Conservation (phyloP, 768 basidiomycete genomes). For the Butyriboletus loyo region DNA sequence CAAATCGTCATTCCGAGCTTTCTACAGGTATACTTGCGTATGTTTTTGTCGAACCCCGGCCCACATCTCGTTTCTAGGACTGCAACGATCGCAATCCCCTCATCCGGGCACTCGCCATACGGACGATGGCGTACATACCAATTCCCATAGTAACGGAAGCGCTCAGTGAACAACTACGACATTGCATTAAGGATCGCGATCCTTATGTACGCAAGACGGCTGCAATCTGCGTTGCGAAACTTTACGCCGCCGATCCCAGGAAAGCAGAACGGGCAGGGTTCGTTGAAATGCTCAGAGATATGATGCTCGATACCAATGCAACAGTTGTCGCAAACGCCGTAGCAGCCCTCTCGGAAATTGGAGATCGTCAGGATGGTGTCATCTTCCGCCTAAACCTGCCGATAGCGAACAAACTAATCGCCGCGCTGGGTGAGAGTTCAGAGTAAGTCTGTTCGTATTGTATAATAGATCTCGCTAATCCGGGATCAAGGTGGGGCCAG, state of each 20-base stretch:
- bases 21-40: slow-evolving; percentile 58
- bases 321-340: slow-evolving; percentile 98
- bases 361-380: slow-evolving; percentile 92
- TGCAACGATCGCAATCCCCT: slow-evolving; percentile 95
- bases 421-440: slow-evolving; percentile 92
- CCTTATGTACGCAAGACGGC: slow-evolving; percentile 99
- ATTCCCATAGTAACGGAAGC: slow-evolving; percentile 84
- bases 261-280: slow-evolving; percentile 89
- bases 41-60: slow-evolving; percentile 5
- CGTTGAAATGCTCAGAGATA: slow-evolving; percentile 85
- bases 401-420: slow-evolving; percentile 84
- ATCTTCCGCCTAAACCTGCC: slow-evolving; percentile 86
- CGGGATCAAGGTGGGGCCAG: slow-evolving; percentile 83
- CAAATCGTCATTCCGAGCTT: slow-evolving; percentile 89
- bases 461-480: slow-evolving; percentile 9
- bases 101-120: slow-evolving; percentile 93
- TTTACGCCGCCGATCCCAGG: slow-evolving; percentile 85
- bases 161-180: slow-evolving; percentile 84
- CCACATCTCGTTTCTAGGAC: slow-evolving; percentile 54
- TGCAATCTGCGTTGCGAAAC: slow-evolving; percentile 94
- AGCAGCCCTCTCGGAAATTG: slow-evolving; percentile 94
- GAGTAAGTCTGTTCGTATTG: slow-evolving; percentile 61
- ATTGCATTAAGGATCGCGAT: slow-evolving; percentile 90
- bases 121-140: slow-evolving; percentile 99
- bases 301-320: slow-evolving; percentile 91